Conservation (phyloP, 176 grass and related monocot genomes). For the Bromus sterilis region DNA sequence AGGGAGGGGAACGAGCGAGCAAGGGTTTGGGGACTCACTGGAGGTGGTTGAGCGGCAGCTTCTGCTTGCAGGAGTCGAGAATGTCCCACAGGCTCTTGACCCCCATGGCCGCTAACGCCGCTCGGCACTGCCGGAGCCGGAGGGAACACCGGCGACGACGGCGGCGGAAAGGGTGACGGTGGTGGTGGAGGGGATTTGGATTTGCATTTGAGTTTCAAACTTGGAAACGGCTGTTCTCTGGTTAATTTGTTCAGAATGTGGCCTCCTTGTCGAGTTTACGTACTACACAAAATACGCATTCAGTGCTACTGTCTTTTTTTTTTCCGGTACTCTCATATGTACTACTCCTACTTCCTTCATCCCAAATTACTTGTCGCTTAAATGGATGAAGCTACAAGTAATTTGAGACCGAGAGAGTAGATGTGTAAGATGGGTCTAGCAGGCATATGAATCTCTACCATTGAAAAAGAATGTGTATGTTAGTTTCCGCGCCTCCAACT, state of each 20-base stretch:
- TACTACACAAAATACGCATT: background rate
- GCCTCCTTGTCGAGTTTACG: background rate
- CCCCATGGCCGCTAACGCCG: constrained; percentile 39
- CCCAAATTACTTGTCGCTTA: too few relatives aligned
- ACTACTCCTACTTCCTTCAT: too few relatives aligned
- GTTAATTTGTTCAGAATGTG: background rate
- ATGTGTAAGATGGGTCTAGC: too few relatives aligned
- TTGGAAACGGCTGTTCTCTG: background rate
- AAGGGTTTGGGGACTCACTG: constrained; percentile 44
- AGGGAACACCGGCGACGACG: background rate
- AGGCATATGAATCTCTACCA: too few relatives aligned
- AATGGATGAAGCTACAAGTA: too few relatives aligned
- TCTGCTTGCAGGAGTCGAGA: constrained; percentile 96
- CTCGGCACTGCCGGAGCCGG: background rate
- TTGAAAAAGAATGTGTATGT: too few relatives aligned
- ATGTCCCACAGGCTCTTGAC: constrained; percentile 95
- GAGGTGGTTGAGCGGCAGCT: constrained; percentile 83
- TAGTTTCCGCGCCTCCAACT: too few relatives aligned
- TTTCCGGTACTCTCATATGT: too few relatives aligned
- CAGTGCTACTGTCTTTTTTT: too few relatives aligned
- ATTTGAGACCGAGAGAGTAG: too few relatives aligned
- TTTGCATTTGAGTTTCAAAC: background rate
- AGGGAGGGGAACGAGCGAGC: background rate
- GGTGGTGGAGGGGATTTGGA: constrained; percentile 1
- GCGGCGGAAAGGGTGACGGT: background rate